Base-by-base conservation (phyloP, 2,329 filamentous ascomycete species). In the Fusarium aywerte region DNA sequence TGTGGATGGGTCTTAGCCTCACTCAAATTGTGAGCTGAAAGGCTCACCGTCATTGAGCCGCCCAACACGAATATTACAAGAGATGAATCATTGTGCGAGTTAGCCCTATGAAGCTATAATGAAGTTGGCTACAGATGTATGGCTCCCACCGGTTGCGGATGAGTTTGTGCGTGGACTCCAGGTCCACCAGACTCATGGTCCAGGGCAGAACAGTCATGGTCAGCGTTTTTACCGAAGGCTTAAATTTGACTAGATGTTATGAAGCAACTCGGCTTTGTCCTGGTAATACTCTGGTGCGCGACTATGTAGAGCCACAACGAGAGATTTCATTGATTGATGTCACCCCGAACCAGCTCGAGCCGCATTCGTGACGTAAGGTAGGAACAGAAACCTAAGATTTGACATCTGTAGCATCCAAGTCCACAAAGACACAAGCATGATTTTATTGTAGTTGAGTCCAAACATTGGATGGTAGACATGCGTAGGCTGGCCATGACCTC, bases 401-500 rank as follows among this genome's bases (percentile, higher is more conserved):
- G 21, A 36, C 4, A 48, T 23, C 16, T 49, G 44, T 33, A 25
- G 16, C 31, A 23, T 38, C 35, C 21, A 25, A 29, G 27, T 21
- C 18, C 27, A 27, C 16, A 9, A 35, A 21, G 27, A n/a, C 47
- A 20, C 21, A 10, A 35, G 25, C 29, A 53, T 3, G 27, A 35
- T 20, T 42, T 49, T 44, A 39, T 33, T 43, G 32, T 45, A 16
- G 25, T 25, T 13, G 21, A 29, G 27, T 36, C 31, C 36, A 25
- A 16, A 27, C 18, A 36, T 15, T 40, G 45, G 25, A 39, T 47
- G 54, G 36, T 32, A 54, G 44, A 36, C 47, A 31, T 40, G 36
- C 31, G 29, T 32, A 60, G 68, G 48, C 62, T 67, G 58, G 20
- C 42, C 43, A 49, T 38, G 35, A 39, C 27, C 45, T 71, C 58